phyloP scores from a whole-genome alignment of 148 eudicot species.

The Drosera capensis region DNA sequence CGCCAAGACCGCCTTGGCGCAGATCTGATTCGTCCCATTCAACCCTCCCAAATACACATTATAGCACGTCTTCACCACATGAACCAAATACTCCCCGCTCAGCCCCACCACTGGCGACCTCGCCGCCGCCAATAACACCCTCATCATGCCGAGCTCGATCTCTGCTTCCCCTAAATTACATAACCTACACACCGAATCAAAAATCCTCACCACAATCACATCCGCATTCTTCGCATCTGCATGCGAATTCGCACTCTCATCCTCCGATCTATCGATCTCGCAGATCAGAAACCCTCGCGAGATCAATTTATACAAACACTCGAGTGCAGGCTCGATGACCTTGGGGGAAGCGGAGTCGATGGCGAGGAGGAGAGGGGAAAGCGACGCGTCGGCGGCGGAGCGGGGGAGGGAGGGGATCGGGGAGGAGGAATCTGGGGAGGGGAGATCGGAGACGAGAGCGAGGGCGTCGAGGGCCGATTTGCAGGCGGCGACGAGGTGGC shows the following conservation, averaged over 20 bases:
- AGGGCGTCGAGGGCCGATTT: conserved; percentile 70
- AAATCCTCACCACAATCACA: conserved; percentile 19
- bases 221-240: neutral
- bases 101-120: conserved; percentile 42
- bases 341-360: conserved; percentile 51
- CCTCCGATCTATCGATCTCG: conserved; percentile 26
- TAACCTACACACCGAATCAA: conserved; percentile 55
- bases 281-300: conserved; percentile 36
- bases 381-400: conserved; percentile 38
- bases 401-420: conserved; percentile 26
- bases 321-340: conserved; percentile 67
- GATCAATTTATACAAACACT: conserved; percentile 44
- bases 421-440: conserved; percentile 35
- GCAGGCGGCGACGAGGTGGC: conserved; percentile 49
- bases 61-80: conserved; percentile 71
- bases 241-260: neutral
- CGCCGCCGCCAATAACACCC: conserved; percentile 55
- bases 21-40: conserved; percentile 89
- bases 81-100: conserved; percentile 54
- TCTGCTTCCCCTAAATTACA: conserved; percentile 42
- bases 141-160: conserved; percentile 49
- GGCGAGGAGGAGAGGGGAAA: conserved; percentile 60
- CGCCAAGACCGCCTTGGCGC: conserved; percentile 86
- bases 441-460: conserved; percentile 29
- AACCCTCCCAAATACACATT: conserved; percentile 72